Percentiles rank a stretch among this genome's conserved stretches.
Evolutionary conservation across 768 basidiomycete genomes (phyloP).

Genomic region (Hemileccinum rubropunctum): DNA sequence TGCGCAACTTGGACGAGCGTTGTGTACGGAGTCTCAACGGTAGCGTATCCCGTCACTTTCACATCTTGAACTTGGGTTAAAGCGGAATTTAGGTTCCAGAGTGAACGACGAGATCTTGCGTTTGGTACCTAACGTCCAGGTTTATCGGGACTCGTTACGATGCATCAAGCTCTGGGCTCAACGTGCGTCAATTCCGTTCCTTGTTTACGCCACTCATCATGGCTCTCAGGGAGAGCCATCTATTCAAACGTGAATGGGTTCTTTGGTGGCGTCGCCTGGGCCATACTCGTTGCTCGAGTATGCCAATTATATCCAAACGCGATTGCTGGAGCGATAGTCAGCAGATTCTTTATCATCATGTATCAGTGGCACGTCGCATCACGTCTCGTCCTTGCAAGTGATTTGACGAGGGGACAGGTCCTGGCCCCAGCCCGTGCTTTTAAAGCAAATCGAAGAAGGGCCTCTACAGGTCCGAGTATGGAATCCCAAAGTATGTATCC

Average conservation of each 20-base stretch:
- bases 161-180: constrained; percentile 99
- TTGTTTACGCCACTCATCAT: constrained; percentile 5
- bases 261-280: constrained; percentile 97
- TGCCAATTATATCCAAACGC: constrained; percentile 98
- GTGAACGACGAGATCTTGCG: constrained; percentile 96
- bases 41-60: constrained; percentile 24
- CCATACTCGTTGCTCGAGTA: constrained; percentile 97
- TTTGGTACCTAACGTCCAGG: constrained; percentile 89
- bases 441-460: constrained; percentile 96
- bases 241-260: constrained; percentile 99
- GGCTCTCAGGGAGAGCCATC: constrained; percentile 76
- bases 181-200: constrained; percentile 49
- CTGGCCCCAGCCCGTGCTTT: constrained; percentile 97
- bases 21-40: constrained; percentile 95
- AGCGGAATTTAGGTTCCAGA: constrained; percentile 65
- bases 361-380: constrained; percentile 81
- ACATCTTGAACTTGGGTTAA: constrained; percentile 7
- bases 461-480: constrained; percentile 92
- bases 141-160: constrained; percentile 91
- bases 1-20: constrained; percentile 91
- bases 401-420: constrained; percentile 52
- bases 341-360: constrained; percentile 98
- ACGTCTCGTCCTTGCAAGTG: background rate
- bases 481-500: constrained; percentile 81
- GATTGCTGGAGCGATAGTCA: constrained; percentile 91